These are phyloP conservation scores for Marasmius fiardii DNA, from an alignment of 1,284 basidiomycete genomes.

Conservation along the genomic window DNA sequence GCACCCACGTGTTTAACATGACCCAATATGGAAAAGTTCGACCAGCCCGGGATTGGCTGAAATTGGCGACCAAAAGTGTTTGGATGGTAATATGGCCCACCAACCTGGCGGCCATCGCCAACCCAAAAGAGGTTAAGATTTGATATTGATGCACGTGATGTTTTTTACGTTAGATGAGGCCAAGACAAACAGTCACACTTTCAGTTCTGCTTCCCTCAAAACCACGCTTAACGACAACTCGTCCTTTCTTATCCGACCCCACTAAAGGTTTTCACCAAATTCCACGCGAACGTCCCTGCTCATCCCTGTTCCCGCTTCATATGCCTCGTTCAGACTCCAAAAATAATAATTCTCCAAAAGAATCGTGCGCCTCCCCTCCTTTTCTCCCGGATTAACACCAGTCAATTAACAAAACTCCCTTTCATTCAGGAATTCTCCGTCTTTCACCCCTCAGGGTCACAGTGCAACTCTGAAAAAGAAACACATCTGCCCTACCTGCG, in stretches of 20 bases:
- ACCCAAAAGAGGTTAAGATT: conserved; percentile 24
- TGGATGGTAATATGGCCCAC: background rate
- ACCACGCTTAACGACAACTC: conserved; percentile 23
- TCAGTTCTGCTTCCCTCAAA: conserved; percentile 22
- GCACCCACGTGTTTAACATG: conserved; percentile 2
- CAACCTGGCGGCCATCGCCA: conserved; percentile 15
- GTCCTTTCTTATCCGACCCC: conserved; percentile 19
- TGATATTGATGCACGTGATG: conserved; percentile 22
- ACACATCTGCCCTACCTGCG: conserved; percentile 64
- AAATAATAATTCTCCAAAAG: conserved; percentile 7
- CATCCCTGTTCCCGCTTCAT: background rate
- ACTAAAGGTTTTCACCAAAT: conserved; percentile 15
- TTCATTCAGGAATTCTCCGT: conserved; percentile 2
- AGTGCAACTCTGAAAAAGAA: conserved; percentile 42
- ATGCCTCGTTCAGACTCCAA: conserved; percentile 38
- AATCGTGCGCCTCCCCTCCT: background rate
- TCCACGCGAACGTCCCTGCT: conserved; percentile 6
- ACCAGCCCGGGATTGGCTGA: conserved; percentile 1
- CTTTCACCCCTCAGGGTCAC: conserved; percentile 17
- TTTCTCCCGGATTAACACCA: conserved; percentile 3
- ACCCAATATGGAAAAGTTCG: conserved; percentile 7
- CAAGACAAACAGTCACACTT: conserved; percentile 27
- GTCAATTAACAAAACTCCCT: conserved; percentile 7
- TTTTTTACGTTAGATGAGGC: conserved; percentile 24
- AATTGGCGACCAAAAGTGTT: too few relatives aligned